These are phyloP conservation scores for Alternaria consortialis DNA, from an alignment of 2,329 filamentous ascomycete genomes.

Conservation along the genomic window DNA sequence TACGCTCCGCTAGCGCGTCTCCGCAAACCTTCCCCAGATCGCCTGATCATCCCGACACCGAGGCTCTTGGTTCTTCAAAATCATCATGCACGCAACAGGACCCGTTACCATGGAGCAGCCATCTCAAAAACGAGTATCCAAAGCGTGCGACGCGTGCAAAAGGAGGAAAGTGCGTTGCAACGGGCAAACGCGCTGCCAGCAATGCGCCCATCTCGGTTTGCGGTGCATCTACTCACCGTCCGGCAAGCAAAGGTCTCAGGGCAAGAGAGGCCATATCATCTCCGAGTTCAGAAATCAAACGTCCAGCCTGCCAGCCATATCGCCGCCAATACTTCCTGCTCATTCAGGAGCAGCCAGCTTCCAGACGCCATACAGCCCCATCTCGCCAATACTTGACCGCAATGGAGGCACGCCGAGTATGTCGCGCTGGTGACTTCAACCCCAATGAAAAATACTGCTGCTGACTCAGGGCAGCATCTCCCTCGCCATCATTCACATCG, in stretches of 20 bases:
- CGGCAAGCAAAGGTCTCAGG: slow-evolving; percentile 49
- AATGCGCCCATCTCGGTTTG: slow-evolving; percentile 54
- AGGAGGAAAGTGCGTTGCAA: slow-evolving; percentile 59
- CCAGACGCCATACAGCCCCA: slow-evolving; percentile 19
- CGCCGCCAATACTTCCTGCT: slow-evolving; percentile 39
- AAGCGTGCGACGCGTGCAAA: slow-evolving; percentile 59
- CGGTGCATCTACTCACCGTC: slow-evolving; percentile 56
- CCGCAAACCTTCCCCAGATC: slow-evolving; percentile 25
- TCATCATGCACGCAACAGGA: slow-evolving; percentile 29
- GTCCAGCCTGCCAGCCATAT: slow-evolving; percentile 22
- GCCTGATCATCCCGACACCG: slow-evolving; percentile 17
- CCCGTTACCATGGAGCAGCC: slow-evolving; percentile 36
- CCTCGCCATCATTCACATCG: slow-evolving; percentile 24
- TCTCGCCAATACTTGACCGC: slow-evolving; percentile 26
- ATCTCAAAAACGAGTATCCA: slow-evolving; percentile 45
- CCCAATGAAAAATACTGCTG: slow-evolving; percentile 5
- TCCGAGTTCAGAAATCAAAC: slow-evolving; percentile 52
- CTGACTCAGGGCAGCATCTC: slow-evolving; percentile 26
- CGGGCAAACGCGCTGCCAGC: slow-evolving; percentile 55
- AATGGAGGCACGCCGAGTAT: slow-evolving; percentile 31
- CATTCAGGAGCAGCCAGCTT: slow-evolving; percentile 20
- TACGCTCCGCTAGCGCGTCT: slow-evolving; percentile 22
- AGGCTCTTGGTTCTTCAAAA: slow-evolving; percentile 16
- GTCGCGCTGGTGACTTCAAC: slow-evolving; percentile 11
- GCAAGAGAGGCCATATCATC: slow-evolving; percentile 54